Evolutionary conservation across 495 filamentous ascomycete species (phyloP).

Genomic region (Bryoglossum gracile): DNA sequence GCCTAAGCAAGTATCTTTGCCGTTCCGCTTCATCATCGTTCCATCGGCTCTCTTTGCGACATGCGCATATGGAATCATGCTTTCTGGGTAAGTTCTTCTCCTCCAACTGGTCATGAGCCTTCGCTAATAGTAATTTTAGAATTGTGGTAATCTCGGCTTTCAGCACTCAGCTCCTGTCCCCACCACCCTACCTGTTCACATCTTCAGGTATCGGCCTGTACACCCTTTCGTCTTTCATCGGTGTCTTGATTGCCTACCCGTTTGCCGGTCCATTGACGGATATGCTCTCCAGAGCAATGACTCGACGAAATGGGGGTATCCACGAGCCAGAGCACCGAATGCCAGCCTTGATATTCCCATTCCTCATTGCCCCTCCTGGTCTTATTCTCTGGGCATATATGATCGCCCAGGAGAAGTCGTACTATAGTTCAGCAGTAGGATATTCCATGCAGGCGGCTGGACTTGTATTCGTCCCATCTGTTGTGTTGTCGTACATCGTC

Average conservation of each 20-base stretch:
- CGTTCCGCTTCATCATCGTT: constrained; percentile 28
- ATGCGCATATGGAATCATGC: constrained; percentile 31
- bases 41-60: constrained; percentile 20
- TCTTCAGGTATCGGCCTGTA: constrained; percentile 41
- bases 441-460: constrained; percentile 46
- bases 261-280: constrained; percentile 46
- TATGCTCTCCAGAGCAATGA: constrained; percentile 17
- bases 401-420: constrained; percentile 41
- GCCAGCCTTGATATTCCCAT: constrained; percentile 39
- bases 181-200: constrained; percentile 46
- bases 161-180: constrained; percentile 40
- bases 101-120: too few species aligned
- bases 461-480: constrained; percentile 43
- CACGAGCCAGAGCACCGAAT: constrained; percentile 52
- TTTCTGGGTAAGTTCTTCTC: constrained; percentile 36
- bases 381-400: constrained; percentile 56
- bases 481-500: constrained; percentile 46
- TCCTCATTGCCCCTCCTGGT: constrained; percentile 39
- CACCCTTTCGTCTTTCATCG: constrained; percentile 34
- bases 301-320: constrained; percentile 35
- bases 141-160: constrained; percentile 45
- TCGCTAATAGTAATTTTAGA: too few species aligned
- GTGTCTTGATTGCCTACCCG: constrained; percentile 33
- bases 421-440: constrained; percentile 41
- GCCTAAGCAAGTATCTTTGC: constrained; percentile 26